Percentiles rank a stretch among this genome's conserved stretches.
phyloP scores from a whole-genome alignment of 179 eudicot species.

The Silene noctiflora region DNA sequence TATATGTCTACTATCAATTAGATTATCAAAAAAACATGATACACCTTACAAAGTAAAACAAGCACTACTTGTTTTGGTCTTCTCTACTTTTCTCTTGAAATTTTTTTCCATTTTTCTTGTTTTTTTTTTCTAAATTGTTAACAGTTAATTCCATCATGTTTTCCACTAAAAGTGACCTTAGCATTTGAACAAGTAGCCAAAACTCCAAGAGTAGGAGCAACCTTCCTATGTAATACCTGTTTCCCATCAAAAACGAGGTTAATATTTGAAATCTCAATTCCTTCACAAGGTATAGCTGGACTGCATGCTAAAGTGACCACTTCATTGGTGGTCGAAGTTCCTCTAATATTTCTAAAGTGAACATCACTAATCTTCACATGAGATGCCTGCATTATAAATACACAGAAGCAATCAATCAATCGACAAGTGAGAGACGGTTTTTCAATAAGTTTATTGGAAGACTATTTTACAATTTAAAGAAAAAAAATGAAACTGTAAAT shows the following conservation, averaged over 20 bases:
- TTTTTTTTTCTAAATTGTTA: not conserved
- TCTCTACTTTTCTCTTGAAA: not conserved
- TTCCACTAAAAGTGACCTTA: slow-evolving; percentile 30
- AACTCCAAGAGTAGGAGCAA: not conserved
- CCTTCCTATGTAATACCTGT: not conserved
- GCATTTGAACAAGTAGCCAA: slow-evolving; percentile 37
- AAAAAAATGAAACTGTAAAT: too few relatives aligned
- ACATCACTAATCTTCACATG: slow-evolving; percentile 41
- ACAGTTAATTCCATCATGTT: slow-evolving; percentile 30
- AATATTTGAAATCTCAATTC: slow-evolving; percentile 45
- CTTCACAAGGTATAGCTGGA: slow-evolving; percentile 45
- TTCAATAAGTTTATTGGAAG: too few relatives aligned
- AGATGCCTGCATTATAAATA: slow-evolving; percentile 16
- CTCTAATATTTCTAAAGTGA: slow-evolving; percentile 62
- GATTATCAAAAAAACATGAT: too few relatives aligned
- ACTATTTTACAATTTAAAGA: too few relatives aligned
- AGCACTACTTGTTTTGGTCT: not conserved
- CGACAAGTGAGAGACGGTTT: too few relatives aligned
- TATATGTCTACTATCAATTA: too few relatives aligned
- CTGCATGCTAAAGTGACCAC: slow-evolving; percentile 48
- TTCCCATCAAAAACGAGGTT: slow-evolving; percentile 26
- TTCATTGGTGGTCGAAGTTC: slow-evolving; percentile 39
- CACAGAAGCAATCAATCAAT: too few relatives aligned
- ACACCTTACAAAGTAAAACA: too few relatives aligned
- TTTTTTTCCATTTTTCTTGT: not conserved